Evolutionary conservation across 2,329 filamentous ascomycete genomes (phyloP).

Genomic region (Aspergillus cejpii): DNA sequence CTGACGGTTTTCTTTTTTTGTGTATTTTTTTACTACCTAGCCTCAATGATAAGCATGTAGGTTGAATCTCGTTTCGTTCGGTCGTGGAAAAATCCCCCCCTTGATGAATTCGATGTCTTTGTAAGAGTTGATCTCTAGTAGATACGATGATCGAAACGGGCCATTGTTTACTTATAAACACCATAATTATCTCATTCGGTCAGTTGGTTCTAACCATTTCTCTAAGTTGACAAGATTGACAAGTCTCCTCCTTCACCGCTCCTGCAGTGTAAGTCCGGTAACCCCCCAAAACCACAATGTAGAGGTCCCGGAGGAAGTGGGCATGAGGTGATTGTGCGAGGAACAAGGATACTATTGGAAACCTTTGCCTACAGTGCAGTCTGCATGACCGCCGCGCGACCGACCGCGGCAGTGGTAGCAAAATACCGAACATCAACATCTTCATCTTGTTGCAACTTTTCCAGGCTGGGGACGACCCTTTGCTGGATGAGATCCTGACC

Average conservation of each 20-base stretch:
- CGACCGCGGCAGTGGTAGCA: constrained; percentile 74
- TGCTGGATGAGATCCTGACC: constrained; percentile 76
- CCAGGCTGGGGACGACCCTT: constrained; percentile 79
- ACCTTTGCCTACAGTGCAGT: constrained; percentile 41
- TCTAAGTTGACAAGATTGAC: constrained; percentile 30
- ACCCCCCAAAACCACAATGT: constrained; percentile 15
- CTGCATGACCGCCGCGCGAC: constrained; percentile 49
- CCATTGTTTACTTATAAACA: constrained; percentile 34
- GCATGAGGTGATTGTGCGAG: constrained; percentile 5
- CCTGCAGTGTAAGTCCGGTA: constrained; percentile 1
- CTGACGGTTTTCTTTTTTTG: constrained; percentile 5
- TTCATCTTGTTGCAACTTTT: constrained; percentile 93
- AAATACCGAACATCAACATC: constrained; percentile 98
- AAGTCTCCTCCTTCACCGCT: neutral
- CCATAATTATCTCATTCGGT: constrained; percentile 32
- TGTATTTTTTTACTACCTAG: no score
- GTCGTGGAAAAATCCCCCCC: no score
- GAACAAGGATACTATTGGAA: constrained; percentile 4
- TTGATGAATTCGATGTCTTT: no score
- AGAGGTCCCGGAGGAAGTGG: constrained; percentile 8
- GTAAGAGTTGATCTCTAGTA: no score
- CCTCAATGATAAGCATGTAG: no score
- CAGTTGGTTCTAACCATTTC: constrained; percentile 32
- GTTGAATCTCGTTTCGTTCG: no score
- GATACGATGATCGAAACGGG: constrained; percentile 16